Base-by-base conservation (phyloP, 257 asterid genomes). In the Salvia hispanica region DNA sequence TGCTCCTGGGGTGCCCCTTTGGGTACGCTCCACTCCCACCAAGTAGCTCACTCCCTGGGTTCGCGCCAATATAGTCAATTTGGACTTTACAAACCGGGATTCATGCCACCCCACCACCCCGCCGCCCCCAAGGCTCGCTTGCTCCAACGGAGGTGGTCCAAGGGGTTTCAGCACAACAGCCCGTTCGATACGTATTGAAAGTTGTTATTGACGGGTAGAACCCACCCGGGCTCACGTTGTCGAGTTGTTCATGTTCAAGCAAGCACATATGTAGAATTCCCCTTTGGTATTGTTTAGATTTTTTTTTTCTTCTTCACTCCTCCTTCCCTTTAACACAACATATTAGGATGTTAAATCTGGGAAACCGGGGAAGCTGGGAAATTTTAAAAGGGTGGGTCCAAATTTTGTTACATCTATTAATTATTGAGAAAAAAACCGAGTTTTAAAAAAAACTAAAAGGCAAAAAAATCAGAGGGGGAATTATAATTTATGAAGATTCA, bases 21-120 rank as follows among this genome's bases (percentile, higher is more conserved):
- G 95, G 91, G 43, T 84, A 85, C 2, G 74, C 18, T 95, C 95
- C 42, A 76, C 81, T n/a, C 96, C 95, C 25, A 87, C 96, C 62
- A 90, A 72, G 79, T 90, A 90, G 80, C 96, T 90, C 61, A 81
- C 4, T 10, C 80, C 80, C 80, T 6, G 93, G 95, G 58, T 90
- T 90, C 8, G 82, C 74, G 6, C 96, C 96, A 6, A 85, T 85
- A 76, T 90, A 90, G 58, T 78, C 79, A 15, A 75, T 85, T 50
- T 90, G 96, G 93, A 85, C 61, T 69, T 67, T 28, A 72, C 91
- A 0, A 84, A 78, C 21, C 66, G 79, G 62, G 58, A 87, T 70
- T 84, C 81, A 0, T 16, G 47, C 1, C 77, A 53, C 4, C 69
- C 77, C 28, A 79, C 76, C 0, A 56, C 18, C 63, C 81, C 9